Conservation (phyloP, 208 protist genomes). For the Crithidia brevicula region DNA sequence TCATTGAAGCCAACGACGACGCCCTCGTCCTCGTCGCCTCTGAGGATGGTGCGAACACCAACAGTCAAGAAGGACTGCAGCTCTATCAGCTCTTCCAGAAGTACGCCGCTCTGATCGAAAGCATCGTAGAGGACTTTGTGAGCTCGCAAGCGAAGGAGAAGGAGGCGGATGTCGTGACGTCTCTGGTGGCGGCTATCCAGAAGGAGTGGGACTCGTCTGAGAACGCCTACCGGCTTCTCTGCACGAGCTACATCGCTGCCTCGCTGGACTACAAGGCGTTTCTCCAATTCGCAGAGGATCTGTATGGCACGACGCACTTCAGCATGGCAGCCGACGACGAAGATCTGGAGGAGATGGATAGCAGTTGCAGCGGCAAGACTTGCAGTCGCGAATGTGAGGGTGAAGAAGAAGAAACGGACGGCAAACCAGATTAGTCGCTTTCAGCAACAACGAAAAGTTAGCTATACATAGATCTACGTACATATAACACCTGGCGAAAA, state of each 20-base stretch:
- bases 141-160: conserved; percentile 22
- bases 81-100: conserved; percentile 61
- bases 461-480: too few species aligned
- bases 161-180: conserved; percentile 20
- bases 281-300: conserved; percentile 62
- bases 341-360: conserved; percentile 15
- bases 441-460: too few species aligned
- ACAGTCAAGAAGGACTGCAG: conserved; percentile 54
- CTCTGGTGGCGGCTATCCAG: conserved; percentile 54
- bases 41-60: conserved; percentile 25
- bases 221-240: conserved; percentile 48
- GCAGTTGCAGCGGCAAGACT: conserved; percentile 2
- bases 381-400: conserved; percentile 1
- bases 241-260: conserved; percentile 73
- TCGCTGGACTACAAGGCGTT: conserved; percentile 79
- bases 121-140: conserved; percentile 57
- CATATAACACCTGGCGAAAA: too few species aligned
- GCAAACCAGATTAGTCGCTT: too few species aligned
- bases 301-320: conserved; percentile 55
- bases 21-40: conserved; percentile 31
- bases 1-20: conserved; percentile 56
- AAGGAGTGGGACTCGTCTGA: conserved; percentile 45
- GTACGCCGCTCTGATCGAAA: conserved; percentile 61
- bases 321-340: conserved; percentile 3
- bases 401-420: background rate